phyloP scores from a whole-genome alignment of 352 stramenopile species.

The Phytopythium vexans region DNA sequence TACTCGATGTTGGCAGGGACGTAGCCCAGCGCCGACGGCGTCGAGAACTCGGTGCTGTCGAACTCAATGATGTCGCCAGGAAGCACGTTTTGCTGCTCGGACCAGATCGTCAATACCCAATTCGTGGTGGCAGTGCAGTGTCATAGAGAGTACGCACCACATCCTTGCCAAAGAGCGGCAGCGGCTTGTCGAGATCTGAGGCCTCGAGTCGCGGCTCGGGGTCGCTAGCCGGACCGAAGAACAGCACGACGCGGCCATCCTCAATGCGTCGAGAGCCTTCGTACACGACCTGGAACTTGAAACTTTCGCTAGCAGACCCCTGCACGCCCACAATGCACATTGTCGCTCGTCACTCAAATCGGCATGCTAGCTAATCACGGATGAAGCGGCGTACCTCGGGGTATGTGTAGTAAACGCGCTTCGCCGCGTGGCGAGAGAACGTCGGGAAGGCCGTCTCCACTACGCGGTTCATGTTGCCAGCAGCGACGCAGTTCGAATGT shows the following conservation, averaged over 20 bases:
- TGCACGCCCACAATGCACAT: constrained; percentile 7
- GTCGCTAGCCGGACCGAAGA: constrained; percentile 39
- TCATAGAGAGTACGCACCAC: constrained; percentile 21
- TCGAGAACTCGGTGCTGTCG: constrained; percentile 57
- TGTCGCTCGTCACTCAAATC: background rate
- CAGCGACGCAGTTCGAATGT: background rate
- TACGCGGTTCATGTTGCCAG: constrained; percentile 52
- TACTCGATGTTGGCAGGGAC: constrained; percentile 47
- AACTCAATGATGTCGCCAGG: constrained; percentile 61
- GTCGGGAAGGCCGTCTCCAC: constrained; percentile 64
- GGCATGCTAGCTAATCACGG: background rate
- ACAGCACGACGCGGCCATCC: constrained; percentile 55
- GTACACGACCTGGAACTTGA: constrained; percentile 56
- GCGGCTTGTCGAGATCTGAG: constrained; percentile 54
- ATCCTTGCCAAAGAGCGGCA: constrained; percentile 66
- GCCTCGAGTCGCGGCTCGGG: constrained; percentile 53
- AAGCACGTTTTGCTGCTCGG: constrained; percentile 35
- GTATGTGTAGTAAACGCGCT: constrained; percentile 57
- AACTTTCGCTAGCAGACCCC: constrained; percentile 40
- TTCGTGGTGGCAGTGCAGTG: background rate
- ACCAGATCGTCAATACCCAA: background rate
- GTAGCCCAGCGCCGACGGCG: constrained; percentile 54
- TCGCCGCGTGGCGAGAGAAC: constrained; percentile 38
- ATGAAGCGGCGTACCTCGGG: constrained; percentile 35
- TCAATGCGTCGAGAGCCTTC: constrained; percentile 25